Conservation (phyloP, 208 protist genomes). For the Plasmodiophora brassicae region DNA sequence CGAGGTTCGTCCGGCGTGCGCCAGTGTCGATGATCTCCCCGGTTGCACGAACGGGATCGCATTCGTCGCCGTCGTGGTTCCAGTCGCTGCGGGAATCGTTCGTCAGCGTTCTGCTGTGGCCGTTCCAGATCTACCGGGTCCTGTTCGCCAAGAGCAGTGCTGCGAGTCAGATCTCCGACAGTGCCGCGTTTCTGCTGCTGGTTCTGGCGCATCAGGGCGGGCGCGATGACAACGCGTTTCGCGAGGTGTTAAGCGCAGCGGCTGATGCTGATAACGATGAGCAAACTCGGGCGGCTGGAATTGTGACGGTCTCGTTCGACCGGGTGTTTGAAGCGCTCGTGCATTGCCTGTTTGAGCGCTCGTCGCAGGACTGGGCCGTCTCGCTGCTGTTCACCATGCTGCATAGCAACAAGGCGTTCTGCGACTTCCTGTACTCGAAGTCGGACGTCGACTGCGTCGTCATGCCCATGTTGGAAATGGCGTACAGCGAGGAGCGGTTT, state of each 20-base stretch:
- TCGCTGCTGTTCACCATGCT: conserved; percentile 7
- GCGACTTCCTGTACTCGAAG: conserved; percentile 19
- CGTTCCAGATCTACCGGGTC: conserved; percentile 6
- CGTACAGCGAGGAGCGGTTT: neutral
- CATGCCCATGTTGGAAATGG: conserved; percentile 10
- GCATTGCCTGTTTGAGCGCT: neutral
- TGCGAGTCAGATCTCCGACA: neutral
- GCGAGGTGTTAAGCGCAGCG: neutral
- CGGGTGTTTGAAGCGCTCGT: neutral
- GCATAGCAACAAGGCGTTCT: neutral
- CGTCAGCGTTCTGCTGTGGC: neutral
- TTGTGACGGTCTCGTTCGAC: neutral
- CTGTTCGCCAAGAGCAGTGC: neutral
- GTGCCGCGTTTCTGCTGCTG: neutral
- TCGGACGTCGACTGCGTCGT: conserved; percentile 23
- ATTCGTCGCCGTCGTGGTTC: neutral
- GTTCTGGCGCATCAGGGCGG: neutral
- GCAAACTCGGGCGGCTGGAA: neutral
- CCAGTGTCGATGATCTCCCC: neutral
- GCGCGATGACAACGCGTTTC: neutral
- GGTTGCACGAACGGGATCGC: neutral
- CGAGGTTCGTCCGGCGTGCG: neutral
- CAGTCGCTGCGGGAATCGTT: neutral
- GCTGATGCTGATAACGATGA: neutral
- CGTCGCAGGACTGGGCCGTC: neutral